Base-by-base conservation (phyloP, 768 basidiomycete genomes). In the Strobilomyces echinocephalus region DNA sequence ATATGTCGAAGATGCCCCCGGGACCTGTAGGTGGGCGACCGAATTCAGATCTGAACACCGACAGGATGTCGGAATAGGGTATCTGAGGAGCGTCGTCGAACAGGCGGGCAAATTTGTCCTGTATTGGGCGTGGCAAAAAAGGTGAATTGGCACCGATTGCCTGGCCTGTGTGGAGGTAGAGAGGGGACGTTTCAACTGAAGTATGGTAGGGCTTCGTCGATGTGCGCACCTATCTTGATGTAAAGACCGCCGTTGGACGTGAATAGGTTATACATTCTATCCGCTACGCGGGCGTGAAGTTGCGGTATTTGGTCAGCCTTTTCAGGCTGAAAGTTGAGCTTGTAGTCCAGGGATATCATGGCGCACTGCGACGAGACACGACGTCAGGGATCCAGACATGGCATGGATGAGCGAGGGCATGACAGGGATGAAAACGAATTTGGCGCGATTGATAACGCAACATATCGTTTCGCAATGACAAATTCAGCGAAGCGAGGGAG, bases 1-100 rank as follows among this genome's bases (percentile, higher is more conserved):
- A 95, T 11, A 79, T 72, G 34, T 83, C 84, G 61, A 95, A 95
- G 2, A 93, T 71, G 16, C 88, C 89, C 24, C 77, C 79, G 1
- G 88, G 85, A 0, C 84, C 82, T 35, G 78, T 70, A 1, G 84
- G 86, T 1, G 80, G 79, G 2, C 77, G 70, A 1, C 86, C 87
- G 9, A 91, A 85, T 63, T 93, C 87, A 31, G 76, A 71, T 31
- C 72, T 61, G 61, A 94, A 86, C 5, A 93, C 89, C 8, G 77
- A 69, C 5, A 79, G 75, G 35, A 95, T 76, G 49, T 81, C 80
- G 1, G 79, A 73, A 65, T 87, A 91, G 7, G 88, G 82, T 2
- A 95, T 83, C 59, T 88, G 87, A 0, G 94, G 93, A 0, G 94
- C 92, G 44, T 88, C 84, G 59, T 95, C 95, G 60, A 95, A 95